Evolutionary conservation across 2,329 filamentous ascomycete species (phyloP), one percentile per base, ranked within the genome.

Genomic region (Claviceps sp.): DNA sequence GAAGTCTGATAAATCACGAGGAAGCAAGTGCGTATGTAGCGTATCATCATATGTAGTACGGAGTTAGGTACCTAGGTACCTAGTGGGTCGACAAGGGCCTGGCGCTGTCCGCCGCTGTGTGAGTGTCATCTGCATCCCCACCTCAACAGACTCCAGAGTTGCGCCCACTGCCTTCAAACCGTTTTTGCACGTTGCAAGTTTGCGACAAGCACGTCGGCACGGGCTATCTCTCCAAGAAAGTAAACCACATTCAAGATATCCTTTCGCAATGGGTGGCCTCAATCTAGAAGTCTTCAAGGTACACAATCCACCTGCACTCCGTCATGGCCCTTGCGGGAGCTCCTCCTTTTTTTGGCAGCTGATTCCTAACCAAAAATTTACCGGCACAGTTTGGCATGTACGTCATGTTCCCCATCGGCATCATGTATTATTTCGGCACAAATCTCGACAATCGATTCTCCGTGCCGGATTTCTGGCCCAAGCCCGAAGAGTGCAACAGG

Each of bases 381-480:
- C n/a, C 13, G 24, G 14, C 11, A 52, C 56, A 96, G 91, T 98
- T 98, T 69, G 90, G 91, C 73, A 87, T 94, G 79, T 98, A 98
- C 74, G 84, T 98, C 73, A 85, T 96, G 78, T 98, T 98, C 72
- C 93, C 93, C 18, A 97, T 98, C 63, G 89, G 88, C 61, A 90
- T 93, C 76, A 98, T 98, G 93, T 97, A 94, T 77, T 98, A 98
- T 75, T 98, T 97, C 70, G 93, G 93, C 66, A 95, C 90, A 52
- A 98, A 98, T 70, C 87, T 98, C 65, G 93, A 98, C 70, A 79
- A 85, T 59, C 85, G 88, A 57, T 98, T 98, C 75, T 73, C 79
- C 47, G 88, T 97, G 1, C 83, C 86, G 22, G 86, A 85, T 53
- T 98, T 98, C 76, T 98, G 93, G 93, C 93, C 93, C 30, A 88